Base-by-base conservation (phyloP, 2,329 filamentous ascomycete genomes). In the Xenoacremonium recifei region DNA sequence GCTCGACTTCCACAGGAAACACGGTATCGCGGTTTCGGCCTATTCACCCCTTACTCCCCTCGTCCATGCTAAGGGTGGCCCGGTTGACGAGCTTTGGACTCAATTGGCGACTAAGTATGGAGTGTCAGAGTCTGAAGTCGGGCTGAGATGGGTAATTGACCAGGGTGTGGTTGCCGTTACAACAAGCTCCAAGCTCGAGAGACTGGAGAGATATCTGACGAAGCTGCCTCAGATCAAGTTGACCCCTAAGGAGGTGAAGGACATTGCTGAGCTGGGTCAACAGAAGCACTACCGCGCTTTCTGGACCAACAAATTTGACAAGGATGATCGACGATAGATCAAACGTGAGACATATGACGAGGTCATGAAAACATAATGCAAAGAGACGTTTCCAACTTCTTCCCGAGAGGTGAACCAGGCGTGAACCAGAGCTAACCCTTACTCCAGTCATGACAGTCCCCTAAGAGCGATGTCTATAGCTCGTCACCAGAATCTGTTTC, bases 261-360 rank as follows among this genome's bases (percentile, higher is more conserved):
- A 76, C 39, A 80, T 87, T 47, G 58, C 70, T 1, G 68, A 75
- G 51, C 54, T 73, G 25, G 84, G 84, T 1, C 67, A 67, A 50
- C 58, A 80, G 68, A 83, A 82, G 65, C 78, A 86, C 60, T 80
- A 67, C 54, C 72, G 82, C 21, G 75, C 65, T 0, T 86, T 80
- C 58, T 86, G 79, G 79, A 65, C 49, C 3, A 50, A 73, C 13
- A 70, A 69, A 44, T 83, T 80, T 60, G 71, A 60, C 9, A 61
- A 61, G 2, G 70, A 79, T 44, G 82, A 85, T 53, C 54, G 54
- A 35, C 57, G 59, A 5, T 68, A 56, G 40, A 45, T 7, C n/a
- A n/a, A n/a, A n/a, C n/a, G n/a, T n/a, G n/a, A n/a, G n/a, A n/a
- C n/a, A n/a, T n/a, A n/a, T n/a, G n/a, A n/a, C n/a, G n/a, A n/a